Conservation (phyloP, 345 rosid genomes). For the Arabidopsis suecica region DNA sequence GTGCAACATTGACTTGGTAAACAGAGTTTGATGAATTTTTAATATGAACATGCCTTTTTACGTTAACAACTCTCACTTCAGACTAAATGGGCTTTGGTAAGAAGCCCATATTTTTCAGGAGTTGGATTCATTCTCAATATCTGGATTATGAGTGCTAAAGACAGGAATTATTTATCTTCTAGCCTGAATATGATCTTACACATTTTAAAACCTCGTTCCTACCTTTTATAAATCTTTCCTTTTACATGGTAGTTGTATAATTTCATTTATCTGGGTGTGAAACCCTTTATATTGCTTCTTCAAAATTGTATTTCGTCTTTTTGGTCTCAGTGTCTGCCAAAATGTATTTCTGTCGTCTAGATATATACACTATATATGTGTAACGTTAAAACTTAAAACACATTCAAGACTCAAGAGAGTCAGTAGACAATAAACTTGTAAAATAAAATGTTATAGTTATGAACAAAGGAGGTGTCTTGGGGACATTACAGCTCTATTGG, state of each 20-base stretch:
- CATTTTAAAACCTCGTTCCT: background rate
- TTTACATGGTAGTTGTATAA: background rate
- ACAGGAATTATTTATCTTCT: background rate
- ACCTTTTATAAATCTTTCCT: background rate
- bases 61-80: conserved; percentile 6
- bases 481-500: conserved; percentile 37
- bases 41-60: background rate
- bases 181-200: background rate
- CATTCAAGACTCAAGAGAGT: background rate
- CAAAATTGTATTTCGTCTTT: background rate
- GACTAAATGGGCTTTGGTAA: background rate
- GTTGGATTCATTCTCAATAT: background rate
- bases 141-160: background rate
- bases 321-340: background rate
- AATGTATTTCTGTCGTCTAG: background rate
- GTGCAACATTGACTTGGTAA: too few relatives aligned
- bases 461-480: background rate
- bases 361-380: background rate
- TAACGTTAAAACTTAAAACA: background rate
- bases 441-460: background rate
- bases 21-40: conserved; percentile 28
- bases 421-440: background rate
- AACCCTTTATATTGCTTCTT: background rate
- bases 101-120: conserved; percentile 18
- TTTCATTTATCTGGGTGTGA: background rate